Base-by-base conservation (phyloP, 2,329 filamentous ascomycete genomes). In the Xylariaceae sp. region DNA sequence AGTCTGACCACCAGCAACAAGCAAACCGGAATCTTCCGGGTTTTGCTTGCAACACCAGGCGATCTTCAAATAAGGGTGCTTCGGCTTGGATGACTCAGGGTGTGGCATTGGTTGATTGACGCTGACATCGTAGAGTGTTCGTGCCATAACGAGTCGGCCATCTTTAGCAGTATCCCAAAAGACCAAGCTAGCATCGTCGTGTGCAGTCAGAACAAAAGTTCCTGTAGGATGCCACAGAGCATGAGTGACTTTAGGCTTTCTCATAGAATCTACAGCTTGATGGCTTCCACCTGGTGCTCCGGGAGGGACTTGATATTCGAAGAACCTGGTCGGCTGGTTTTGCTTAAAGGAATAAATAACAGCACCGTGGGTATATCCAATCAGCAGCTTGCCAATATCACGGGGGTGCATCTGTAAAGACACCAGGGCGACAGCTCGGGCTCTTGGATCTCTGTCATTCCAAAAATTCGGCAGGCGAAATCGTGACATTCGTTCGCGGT, bases 341-440 rank as follows among this genome's bases (percentile, higher is more conserved):
- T 95, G 89, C 75, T 99, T 97, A 79, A 99, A 95, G 2, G 91
- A 95, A 73, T 95, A 99, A 55, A 94, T 82, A 40, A 91, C 91
- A 5, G 90, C 92, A 11, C 94, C 94, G 61, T 93, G 85, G 0
- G 84, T 84, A 70, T 97, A 99, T n/a, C 88, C 92, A 53, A 99
- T 89, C 52, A 99, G 75, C 21, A 99, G 78, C 66, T 91, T 92
- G 4, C 94, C 94, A 60, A 97, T 90, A 69, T 99, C 94, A 64
- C 92, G 83, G 2, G 94, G 92, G 67, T 97, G 94, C 63, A 97
- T 80, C 55, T 91, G 84, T 67, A 99, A 77, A 13, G 87, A 88
- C 15, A 97, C 82, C 27, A 97, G 78, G 1, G 86, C 71, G 7
- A 74, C 70, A 6, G 74, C 73, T 42, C 85, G 81, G 8, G 86